These are phyloP conservation scores for Turnera subulata DNA, from an alignment of 345 rosid species.

Conservation along the genomic window DNA sequence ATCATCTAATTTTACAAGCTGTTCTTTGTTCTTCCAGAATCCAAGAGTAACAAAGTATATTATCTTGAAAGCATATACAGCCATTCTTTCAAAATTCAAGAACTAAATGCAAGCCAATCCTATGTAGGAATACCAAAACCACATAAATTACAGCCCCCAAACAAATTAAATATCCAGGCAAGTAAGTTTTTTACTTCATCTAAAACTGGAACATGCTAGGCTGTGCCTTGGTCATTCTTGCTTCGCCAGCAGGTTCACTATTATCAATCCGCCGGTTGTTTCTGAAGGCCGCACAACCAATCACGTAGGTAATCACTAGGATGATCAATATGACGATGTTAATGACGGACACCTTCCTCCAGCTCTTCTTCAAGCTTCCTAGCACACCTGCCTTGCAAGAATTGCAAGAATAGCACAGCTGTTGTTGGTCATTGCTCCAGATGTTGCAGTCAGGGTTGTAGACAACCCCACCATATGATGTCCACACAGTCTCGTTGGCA, in stretches of 20 bases:
- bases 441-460: conserved; percentile 49
- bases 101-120: not conserved
- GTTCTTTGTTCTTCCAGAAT: no score
- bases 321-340: conserved; percentile 74
- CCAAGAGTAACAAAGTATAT: no score
- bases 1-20: no score
- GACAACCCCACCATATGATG: conserved; percentile 31
- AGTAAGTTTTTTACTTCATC: not conserved
- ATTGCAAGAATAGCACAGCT: conserved; percentile 65
- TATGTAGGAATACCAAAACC: not conserved
- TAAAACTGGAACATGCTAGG: conserved; percentile 42
- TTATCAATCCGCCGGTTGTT: conserved; percentile 78
- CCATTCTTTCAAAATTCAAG: not conserved
- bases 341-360: conserved; percentile 91
- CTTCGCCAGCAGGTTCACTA: conserved; percentile 68
- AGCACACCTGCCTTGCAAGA: conserved; percentile 96
- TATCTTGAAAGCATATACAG: not conserved
- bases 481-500: conserved; percentile 72
- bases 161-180: not conserved
- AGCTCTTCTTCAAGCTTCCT: conserved; percentile 77
- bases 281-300: conserved; percentile 72
- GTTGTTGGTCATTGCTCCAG: conserved; percentile 74
- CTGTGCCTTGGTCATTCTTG: conserved; percentile 68
- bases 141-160: not conserved
- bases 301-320: conserved; percentile 68